These are phyloP conservation scores for Amyloporia xantha DNA, from an alignment of 768 basidiomycete genomes.

Conservation along the genomic window DNA sequence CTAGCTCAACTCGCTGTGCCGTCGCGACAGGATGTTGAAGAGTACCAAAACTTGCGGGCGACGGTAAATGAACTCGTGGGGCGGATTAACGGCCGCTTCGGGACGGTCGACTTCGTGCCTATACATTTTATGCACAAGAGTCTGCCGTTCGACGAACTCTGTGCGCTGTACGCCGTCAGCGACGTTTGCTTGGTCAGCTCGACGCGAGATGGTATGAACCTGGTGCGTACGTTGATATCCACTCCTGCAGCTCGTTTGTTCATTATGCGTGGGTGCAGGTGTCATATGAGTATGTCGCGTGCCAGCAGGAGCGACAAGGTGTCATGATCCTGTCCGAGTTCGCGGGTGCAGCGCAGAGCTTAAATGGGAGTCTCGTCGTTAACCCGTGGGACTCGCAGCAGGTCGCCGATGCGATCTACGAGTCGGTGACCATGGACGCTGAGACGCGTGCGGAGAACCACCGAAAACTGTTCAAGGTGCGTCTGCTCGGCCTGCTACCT, in stretches of 20 bases:
- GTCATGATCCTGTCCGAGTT: constrained; percentile 99
- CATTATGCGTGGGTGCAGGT: constrained; percentile 56
- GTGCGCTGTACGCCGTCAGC: constrained; percentile 94
- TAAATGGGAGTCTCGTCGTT: constrained; percentile 95
- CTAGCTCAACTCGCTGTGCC: constrained; percentile 96
- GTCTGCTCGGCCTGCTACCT: too few relatives aligned
- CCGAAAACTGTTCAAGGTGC: constrained; percentile 82
- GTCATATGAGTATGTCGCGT: constrained; percentile 97
- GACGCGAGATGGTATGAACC: constrained; percentile 98
- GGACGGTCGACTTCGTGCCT: constrained; percentile 99
- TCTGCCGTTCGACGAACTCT: constrained; percentile 88
- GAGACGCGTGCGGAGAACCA: constrained; percentile 87
- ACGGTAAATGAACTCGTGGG: constrained; percentile 98
- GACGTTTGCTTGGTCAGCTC: constrained; percentile 94
- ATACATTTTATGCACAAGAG: constrained; percentile 99
- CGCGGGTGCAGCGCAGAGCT: constrained; percentile 91
- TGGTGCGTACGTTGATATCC: constrained; percentile 54
- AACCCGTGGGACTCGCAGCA: constrained; percentile 99
- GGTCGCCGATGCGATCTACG: constrained; percentile 94
- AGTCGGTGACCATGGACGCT: constrained; percentile 85
- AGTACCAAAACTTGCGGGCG: constrained; percentile 95
- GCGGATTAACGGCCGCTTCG: constrained; percentile 96
- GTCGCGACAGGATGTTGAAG: constrained; percentile 96
- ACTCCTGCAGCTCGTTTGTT: too few relatives aligned
- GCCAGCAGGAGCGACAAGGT: constrained; percentile 88